These are phyloP conservation scores for Penicillium sp. DNA, from an alignment of 2,329 filamentous ascomycete species.

Conservation along the genomic window DNA sequence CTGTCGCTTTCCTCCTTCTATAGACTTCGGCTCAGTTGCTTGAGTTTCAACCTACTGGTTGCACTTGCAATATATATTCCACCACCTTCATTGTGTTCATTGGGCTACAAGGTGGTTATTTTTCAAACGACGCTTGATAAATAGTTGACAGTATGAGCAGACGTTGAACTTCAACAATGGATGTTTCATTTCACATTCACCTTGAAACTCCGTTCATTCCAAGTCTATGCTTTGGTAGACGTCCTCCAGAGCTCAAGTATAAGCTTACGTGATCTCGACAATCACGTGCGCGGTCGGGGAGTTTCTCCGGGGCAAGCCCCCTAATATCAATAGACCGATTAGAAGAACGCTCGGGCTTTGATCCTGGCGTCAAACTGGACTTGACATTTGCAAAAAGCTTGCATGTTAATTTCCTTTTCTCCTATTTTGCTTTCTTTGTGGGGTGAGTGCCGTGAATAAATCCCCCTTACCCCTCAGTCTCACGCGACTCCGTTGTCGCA, in stretches of 20 bases:
- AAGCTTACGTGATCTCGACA: conserved; percentile 8
- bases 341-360: conserved; percentile 25
- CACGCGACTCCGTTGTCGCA: conserved; percentile 11
- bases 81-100: too few species aligned
- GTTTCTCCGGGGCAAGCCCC: conserved; percentile 23
- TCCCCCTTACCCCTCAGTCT: conserved; percentile 6
- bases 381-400: conserved; percentile 23
- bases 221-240: not conserved
- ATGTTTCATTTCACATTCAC: not conserved
- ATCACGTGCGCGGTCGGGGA: conserved; percentile 23
- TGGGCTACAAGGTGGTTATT: not conserved
- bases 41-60: not conserved
- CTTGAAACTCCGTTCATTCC: not conserved
- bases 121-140: too few species aligned
- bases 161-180: not conserved
- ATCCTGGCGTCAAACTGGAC: conserved; percentile 26
- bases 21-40: not conserved
- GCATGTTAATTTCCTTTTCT: conserved; percentile 16
- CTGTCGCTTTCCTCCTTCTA: not conserved
- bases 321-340: conserved; percentile 22
- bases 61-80: not conserved
- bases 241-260: not conserved
- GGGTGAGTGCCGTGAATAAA: conserved; percentile 14
- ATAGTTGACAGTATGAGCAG: not conserved
- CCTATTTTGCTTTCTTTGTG: conserved; percentile 14